phyloP scores from a whole-genome alignment of 257 asterid species.

The Scutellaria minor region DNA sequence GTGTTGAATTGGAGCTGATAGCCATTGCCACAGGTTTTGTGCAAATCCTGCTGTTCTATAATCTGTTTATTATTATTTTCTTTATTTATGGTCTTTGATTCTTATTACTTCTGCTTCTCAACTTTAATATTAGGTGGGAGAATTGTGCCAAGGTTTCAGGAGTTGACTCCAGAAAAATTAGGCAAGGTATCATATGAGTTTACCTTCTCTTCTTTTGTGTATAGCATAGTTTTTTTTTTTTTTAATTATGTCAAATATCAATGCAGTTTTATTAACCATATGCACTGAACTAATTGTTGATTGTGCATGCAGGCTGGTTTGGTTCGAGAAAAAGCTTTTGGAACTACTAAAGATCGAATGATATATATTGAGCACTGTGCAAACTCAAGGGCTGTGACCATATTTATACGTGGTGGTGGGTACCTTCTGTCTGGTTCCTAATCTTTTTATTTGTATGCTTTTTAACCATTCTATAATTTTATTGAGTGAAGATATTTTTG shows the following conservation, averaged over 20 bases:
- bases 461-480: constrained; percentile 1
- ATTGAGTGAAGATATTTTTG: background rate
- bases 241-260: background rate
- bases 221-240: background rate
- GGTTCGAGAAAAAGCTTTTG: constrained; percentile 92
- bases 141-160: constrained; percentile 98
- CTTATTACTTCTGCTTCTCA: constrained; percentile 20
- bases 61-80: background rate
- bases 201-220: constrained; percentile 1
- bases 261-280: background rate
- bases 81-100: background rate
- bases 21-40: constrained; percentile 93
- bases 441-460: background rate
- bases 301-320: constrained; percentile 76
- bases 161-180: constrained; percentile 85
- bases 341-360: constrained; percentile 97
- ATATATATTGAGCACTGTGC: constrained; percentile 98
- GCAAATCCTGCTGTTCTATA: constrained; percentile 29
- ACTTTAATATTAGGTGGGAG: constrained; percentile 72
- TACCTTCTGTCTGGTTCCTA: constrained; percentile 30
- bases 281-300: constrained; percentile 19
- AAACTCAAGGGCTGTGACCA: constrained; percentile 94
- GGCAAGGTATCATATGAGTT: constrained; percentile 56
- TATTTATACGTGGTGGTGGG: constrained; percentile 97
- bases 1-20: constrained; percentile 92